These are phyloP conservation scores for Ophiostoma piceae DNA, from an alignment of 2,329 filamentous ascomycete species.

Conservation along the genomic window DNA sequence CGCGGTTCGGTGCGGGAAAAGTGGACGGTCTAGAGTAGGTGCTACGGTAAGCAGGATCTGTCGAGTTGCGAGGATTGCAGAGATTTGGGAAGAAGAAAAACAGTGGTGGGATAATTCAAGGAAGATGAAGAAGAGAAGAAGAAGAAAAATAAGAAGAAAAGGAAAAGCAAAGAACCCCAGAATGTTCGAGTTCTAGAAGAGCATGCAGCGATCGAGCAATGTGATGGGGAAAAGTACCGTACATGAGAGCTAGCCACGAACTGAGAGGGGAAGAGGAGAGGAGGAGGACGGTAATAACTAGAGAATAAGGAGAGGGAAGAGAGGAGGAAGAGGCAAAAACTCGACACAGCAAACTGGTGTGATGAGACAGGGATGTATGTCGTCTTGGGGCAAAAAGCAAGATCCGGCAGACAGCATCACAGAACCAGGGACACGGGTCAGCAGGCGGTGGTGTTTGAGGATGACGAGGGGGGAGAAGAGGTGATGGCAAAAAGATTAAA, in stretches of 20 bases:
- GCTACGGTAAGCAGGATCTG: conserved; percentile 1
- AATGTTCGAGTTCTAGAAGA: neutral
- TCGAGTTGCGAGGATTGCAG: neutral
- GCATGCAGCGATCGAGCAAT: neutral
- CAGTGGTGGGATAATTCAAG: neutral
- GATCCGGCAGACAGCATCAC: conserved; percentile 2
- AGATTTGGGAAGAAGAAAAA: neutral
- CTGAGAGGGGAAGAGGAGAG: neutral
- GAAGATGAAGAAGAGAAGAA: no score
- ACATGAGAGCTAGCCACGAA: neutral
- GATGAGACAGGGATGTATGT: neutral
- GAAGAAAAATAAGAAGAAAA: neutral
- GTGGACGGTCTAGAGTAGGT: conserved; percentile 13
- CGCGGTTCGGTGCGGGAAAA: conserved; percentile 27
- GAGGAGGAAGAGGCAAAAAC: neutral
- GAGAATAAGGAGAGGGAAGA: neutral
- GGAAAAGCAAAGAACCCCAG: neutral
- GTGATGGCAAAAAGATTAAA: no score
- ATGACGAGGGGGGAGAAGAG: neutral
- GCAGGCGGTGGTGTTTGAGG: neutral
- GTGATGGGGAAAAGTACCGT: neutral
- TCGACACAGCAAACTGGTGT: neutral
- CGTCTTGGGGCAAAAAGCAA: neutral
- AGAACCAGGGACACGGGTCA: neutral
- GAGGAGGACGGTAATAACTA: neutral